Conservation (phyloP, 805 yeast genomes). For the Clavispora carvajalis region DNA sequence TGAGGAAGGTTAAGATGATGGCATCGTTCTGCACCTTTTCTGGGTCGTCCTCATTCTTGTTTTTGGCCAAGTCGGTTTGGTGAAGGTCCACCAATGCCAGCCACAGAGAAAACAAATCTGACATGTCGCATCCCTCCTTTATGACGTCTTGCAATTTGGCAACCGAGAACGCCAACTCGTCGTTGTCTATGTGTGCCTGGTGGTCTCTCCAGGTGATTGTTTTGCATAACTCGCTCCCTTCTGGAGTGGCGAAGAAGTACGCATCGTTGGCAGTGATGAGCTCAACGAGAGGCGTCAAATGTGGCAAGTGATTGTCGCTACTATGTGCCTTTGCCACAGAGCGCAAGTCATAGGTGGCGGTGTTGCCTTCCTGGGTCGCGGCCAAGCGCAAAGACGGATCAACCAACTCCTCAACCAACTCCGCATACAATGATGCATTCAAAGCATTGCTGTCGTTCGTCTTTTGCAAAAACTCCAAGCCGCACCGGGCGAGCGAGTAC, state of each 20-base stretch:
- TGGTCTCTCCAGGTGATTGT: conserved; percentile 47
- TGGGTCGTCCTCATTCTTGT: conserved; percentile 44
- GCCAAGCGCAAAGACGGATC: conserved; percentile 65
- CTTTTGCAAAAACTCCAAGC: conserved; percentile 45
- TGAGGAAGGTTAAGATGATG: conserved; percentile 69
- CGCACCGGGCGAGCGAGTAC: conserved; percentile 57
- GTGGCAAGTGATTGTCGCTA: conserved; percentile 22
- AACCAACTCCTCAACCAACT: conserved; percentile 50
- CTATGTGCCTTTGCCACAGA: conserved; percentile 43
- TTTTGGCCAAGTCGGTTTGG: conserved; percentile 47
- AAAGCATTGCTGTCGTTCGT: conserved; percentile 8
- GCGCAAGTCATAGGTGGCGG: conserved; percentile 41
- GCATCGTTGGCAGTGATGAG: conserved; percentile 36
- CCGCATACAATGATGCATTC: conserved; percentile 43
- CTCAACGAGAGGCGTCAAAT: conserved; percentile 36
- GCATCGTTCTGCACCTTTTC: conserved; percentile 66
- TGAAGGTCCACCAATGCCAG: conserved; percentile 63
- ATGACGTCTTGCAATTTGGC: too few species aligned
- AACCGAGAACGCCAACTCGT: conserved; percentile 63
- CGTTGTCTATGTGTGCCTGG: conserved; percentile 59
- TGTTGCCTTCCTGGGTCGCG: conserved; percentile 32
- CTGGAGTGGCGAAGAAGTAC: conserved; percentile 27
- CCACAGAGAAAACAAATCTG: conserved; percentile 57
- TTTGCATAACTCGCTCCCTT: conserved; percentile 23
- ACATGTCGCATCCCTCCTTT: too few species aligned